Evolutionary conservation across 768 basidiomycete species (phyloP), one percentile per base, ranked within the genome.

Genomic region (Pleurotus eryngii): DNA sequence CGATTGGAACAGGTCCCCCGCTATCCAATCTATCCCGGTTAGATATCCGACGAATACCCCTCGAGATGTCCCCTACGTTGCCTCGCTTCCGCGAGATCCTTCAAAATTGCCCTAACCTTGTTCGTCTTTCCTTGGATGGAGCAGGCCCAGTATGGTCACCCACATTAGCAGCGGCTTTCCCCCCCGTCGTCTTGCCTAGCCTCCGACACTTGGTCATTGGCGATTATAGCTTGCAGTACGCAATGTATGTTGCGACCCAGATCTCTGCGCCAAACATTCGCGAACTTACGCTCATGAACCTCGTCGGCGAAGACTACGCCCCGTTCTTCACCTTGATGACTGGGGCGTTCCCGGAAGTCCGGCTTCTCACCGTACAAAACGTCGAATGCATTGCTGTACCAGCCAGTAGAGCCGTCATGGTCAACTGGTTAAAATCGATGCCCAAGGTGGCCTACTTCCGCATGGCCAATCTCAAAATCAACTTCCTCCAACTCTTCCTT

Each of bases 41-140:
- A 55, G 87, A 89, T 61, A 70, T 91, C 53, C 81, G 87, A 39
- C 80, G 82, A 24, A 76, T 89, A 55, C 76, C 85, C 15, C 68
- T 83, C 17, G 70, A 81, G 4, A 70, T 77, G 14, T 77, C 75
- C 24, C 87, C 86, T 4, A 72, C 72, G 37, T 67, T 83, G 14
- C 39, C 58, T 7, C 75, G 75, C 20, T 87, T 89, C 67, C 78
- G 81, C 38, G 69, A 76, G 26, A 74, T 90, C 20, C 76, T 89
- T 9, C 55, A 55, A 8, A 70, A 64, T 46, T 85, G 77, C 56
- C 81, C 83, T 12, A 69, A 68, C 5, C 66, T 91, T 22, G 67
- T 67, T 51, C 84, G 83, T 55, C 74, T 91, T 43, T 74, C 80
- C 15, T 63, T 90, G 37, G 83, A 88, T 63, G 82, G 82, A 49